phyloP scores from a whole-genome alignment of 164 flowering plant species.

The Berberis vulgaris region DNA sequence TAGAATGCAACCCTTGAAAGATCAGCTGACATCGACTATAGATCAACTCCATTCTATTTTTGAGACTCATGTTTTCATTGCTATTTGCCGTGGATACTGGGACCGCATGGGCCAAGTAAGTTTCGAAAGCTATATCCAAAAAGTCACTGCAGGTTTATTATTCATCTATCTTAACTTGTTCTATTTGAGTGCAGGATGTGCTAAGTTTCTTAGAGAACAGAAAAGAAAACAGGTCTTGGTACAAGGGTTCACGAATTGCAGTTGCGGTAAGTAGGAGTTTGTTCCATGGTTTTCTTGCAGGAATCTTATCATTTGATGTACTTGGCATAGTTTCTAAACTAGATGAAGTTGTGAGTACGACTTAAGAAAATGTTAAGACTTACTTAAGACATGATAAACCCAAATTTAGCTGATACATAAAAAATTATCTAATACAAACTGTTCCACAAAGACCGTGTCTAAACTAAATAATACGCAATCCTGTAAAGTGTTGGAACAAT shows the following conservation, averaged over 20 bases:
- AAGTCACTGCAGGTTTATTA: not conserved
- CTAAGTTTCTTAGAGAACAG: constrained; percentile 76
- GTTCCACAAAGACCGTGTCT: too few relatives aligned
- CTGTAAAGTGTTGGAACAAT: too few relatives aligned
- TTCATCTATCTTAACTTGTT: not conserved
- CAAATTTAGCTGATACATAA: too few relatives aligned
- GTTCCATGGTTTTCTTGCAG: too few relatives aligned
- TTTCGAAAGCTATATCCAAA: not conserved
- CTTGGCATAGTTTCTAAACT: too few relatives aligned
- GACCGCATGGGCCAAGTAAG: constrained; percentile 87
- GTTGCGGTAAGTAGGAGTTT: constrained; percentile 53
- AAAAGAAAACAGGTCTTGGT: constrained; percentile 85
- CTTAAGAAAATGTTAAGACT: too few relatives aligned
- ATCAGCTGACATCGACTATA: constrained; percentile 55
- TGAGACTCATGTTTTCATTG: constrained; percentile 64
- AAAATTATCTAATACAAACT: too few relatives aligned
- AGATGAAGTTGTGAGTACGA: too few relatives aligned
- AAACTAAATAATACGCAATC: too few relatives aligned
- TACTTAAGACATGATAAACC: too few relatives aligned
- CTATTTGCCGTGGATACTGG: constrained; percentile 83
- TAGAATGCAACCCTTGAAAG: constrained; percentile 77
- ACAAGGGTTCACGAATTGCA: constrained; percentile 67
- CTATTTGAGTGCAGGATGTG: constrained; percentile 45
- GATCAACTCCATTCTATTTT: constrained; percentile 66
- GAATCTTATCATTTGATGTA: too few relatives aligned